Percentiles rank a stretch among this genome's conserved stretches.
phyloP scores from a whole-genome alignment of 2,329 filamentous ascomycete genomes.

The Colletotrichum melonis region DNA sequence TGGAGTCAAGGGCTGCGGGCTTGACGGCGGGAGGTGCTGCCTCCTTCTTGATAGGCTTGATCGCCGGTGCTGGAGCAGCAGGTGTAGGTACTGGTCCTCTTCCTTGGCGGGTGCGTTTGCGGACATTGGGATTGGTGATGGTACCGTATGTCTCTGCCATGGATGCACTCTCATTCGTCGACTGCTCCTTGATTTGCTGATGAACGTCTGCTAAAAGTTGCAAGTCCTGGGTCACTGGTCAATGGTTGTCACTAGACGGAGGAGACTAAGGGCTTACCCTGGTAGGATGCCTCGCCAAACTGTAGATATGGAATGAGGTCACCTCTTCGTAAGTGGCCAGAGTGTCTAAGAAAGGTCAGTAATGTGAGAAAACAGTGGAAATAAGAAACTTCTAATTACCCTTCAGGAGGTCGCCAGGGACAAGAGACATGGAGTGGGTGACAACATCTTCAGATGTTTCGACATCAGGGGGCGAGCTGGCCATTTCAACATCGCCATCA shows the following conservation, averaged over 20 bases:
- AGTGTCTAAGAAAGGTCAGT: slow-evolving; percentile 61
- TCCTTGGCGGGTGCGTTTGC: slow-evolving; percentile 57
- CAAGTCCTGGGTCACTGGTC: slow-evolving; percentile 60
- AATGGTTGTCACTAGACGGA: neutral
- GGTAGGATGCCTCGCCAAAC: slow-evolving; percentile 76
- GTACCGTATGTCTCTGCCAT: slow-evolving; percentile 74
- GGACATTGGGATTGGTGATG: slow-evolving; percentile 79
- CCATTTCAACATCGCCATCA: slow-evolving; percentile 77
- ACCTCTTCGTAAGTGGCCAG: slow-evolving; percentile 79
- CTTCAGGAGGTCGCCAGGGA: slow-evolving; percentile 78
- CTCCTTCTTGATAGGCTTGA: slow-evolving; percentile 47
- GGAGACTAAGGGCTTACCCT: slow-evolving; percentile 57
- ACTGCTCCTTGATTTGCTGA: slow-evolving; percentile 68
- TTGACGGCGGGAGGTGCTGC: slow-evolving; percentile 37
- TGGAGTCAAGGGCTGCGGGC: slow-evolving; percentile 37
- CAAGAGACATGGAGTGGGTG: slow-evolving; percentile 72
- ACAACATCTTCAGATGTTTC: slow-evolving; percentile 63
- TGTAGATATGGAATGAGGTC: slow-evolving; percentile 87
- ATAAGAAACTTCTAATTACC: slow-evolving; percentile 54
- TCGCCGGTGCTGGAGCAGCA: slow-evolving; percentile 40
- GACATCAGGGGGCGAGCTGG: slow-evolving; percentile 71
- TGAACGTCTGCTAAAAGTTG: slow-evolving; percentile 78
- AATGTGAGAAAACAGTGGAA: neutral
- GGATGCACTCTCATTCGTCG: slow-evolving; percentile 69
- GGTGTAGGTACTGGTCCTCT: slow-evolving; percentile 39